Conservation (phyloP, 139 green algal genomes). For the Haematococcus lacustris region DNA sequence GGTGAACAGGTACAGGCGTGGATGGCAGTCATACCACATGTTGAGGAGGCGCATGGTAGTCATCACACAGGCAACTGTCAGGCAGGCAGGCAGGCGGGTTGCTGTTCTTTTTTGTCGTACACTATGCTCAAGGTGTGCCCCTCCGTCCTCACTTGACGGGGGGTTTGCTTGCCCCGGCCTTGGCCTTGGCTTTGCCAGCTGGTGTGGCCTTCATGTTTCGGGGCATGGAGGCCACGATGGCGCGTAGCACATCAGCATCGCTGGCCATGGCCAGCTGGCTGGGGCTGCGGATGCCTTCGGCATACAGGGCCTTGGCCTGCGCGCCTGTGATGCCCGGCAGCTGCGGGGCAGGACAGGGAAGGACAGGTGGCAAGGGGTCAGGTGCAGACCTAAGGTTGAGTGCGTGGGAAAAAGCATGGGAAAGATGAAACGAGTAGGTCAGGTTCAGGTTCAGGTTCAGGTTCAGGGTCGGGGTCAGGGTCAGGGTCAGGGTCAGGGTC, state of each 20-base stretch:
- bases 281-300: slow-evolving; percentile 25
- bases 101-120: too few relatives aligned
- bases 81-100: too few relatives aligned
- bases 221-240: slow-evolving; percentile 10
- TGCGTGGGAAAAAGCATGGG: background rate
- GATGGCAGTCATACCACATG: too few relatives aligned
- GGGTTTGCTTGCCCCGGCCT: too few relatives aligned
- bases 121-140: too few relatives aligned
- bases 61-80: too few relatives aligned
- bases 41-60: too few relatives aligned
- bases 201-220: background rate
- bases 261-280: slow-evolving; percentile 23
- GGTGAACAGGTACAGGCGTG: too few relatives aligned
- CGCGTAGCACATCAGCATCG: slow-evolving; percentile 18
- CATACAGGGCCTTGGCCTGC: slow-evolving; percentile 36
- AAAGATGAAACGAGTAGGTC: background rate
- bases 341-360: background rate
- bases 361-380: background rate
- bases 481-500: background rate
- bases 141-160: too few relatives aligned
- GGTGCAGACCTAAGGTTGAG: background rate
- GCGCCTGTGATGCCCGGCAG: slow-evolving; percentile 18
- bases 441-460: background rate
- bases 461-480: background rate
- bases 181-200: background rate